Conservation (phyloP, 106 monocot genomes). For the Dendrobium chrysotoxum region DNA sequence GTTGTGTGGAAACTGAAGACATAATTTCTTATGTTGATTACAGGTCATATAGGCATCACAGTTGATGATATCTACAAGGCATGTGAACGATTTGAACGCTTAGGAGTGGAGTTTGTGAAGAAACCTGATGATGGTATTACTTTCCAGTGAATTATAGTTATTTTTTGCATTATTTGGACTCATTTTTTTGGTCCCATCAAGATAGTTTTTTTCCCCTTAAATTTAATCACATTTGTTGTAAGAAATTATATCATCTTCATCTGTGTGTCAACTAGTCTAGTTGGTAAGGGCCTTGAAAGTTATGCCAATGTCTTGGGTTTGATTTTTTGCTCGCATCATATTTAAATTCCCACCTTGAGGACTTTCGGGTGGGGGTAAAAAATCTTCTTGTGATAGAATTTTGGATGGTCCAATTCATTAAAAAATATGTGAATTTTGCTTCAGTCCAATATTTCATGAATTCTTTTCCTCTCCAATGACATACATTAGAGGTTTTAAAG, state of each 20-base stretch:
- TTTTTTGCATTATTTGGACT: not conserved
- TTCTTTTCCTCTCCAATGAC: too few species aligned
- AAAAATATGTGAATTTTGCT: too few species aligned
- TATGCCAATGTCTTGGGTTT: too few species aligned
- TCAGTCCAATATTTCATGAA: too few species aligned
- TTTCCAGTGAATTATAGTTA: not conserved
- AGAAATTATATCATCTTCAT: not conserved
- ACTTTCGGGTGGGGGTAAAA: too few species aligned
- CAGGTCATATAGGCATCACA: constrained; percentile 94
- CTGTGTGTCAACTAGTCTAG: not conserved
- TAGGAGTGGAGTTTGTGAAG: constrained; percentile 96
- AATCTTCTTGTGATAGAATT: too few species aligned
- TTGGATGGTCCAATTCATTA: too few species aligned
- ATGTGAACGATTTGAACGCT: constrained; percentile 78
- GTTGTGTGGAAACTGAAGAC: not conserved
- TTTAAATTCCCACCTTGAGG: too few species aligned
- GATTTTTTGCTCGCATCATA: too few species aligned
- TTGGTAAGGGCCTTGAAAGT: too few species aligned
- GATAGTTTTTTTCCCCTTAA: not conserved
- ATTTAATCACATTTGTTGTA: not conserved
- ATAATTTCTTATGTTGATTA: constrained; percentile 1
- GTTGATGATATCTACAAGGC: constrained; percentile 97
- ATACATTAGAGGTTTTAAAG: too few species aligned
- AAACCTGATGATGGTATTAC: constrained; percentile 89
- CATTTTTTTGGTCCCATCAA: not conserved